These are phyloP conservation scores for Camellia granthamiana DNA, from an alignment of 148 eudicot species.

Conservation along the genomic window DNA sequence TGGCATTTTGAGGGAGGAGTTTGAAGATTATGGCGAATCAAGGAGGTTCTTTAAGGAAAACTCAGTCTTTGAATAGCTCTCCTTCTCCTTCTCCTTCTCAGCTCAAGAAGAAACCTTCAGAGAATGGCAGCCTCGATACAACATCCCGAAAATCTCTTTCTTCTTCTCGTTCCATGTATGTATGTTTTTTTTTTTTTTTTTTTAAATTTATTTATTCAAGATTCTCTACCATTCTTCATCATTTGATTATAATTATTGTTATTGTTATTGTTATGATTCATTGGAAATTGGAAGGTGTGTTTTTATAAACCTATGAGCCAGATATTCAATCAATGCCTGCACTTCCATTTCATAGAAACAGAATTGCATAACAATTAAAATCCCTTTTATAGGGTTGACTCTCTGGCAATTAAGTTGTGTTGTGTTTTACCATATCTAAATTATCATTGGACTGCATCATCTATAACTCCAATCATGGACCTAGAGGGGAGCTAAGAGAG, in stretches of 20 bases:
- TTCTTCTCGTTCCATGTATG: slow-evolving; percentile 10
- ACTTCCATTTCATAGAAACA: neutral
- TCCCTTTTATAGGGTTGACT: neutral
- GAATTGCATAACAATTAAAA: neutral
- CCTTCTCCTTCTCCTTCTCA: slow-evolving; percentile 22
- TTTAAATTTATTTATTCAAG: neutral
- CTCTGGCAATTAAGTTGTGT: neutral
- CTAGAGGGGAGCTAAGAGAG: too few species aligned
- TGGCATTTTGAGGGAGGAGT: too few species aligned
- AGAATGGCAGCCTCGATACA: slow-evolving; percentile 6
- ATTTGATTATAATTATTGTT: too few species aligned
- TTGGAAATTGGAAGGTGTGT: neutral
- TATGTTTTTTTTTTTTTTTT: neutral
- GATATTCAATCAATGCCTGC: neutral
- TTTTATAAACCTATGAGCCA: neutral
- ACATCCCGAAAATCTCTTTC: neutral
- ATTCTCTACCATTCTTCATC: neutral
- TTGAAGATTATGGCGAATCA: slow-evolving; percentile 33
- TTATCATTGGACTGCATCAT: neutral
- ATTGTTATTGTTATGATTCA: neutral
- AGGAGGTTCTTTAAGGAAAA: slow-evolving; percentile 35
- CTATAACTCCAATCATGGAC: neutral
- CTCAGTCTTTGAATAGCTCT: slow-evolving; percentile 19
- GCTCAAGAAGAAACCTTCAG: slow-evolving; percentile 29
- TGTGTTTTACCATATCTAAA: too few species aligned